Conservation (phyloP, 495 filamentous ascomycete genomes). For the Aspergillus kassunensis region DNA sequence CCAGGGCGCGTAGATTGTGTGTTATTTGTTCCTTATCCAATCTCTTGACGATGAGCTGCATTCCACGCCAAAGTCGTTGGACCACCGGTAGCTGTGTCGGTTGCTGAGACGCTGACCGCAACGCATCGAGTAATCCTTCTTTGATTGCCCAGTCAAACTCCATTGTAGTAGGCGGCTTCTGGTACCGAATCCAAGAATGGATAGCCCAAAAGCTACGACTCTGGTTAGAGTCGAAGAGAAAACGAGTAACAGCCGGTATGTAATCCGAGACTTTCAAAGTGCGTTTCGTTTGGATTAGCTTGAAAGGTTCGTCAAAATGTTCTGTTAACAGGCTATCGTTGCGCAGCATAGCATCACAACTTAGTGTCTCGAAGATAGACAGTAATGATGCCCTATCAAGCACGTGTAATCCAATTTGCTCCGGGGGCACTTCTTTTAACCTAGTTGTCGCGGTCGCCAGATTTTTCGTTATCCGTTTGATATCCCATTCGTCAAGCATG, state of each 20-base stretch:
- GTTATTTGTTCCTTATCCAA: slow-evolving; percentile 72
- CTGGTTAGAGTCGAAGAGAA: slow-evolving; percentile 67
- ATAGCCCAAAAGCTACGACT: slow-evolving; percentile 63
- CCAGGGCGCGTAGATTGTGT: slow-evolving; percentile 71
- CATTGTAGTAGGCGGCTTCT: slow-evolving; percentile 50
- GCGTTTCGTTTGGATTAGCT: slow-evolving; percentile 67
- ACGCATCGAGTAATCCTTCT: slow-evolving; percentile 51
- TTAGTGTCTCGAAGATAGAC: slow-evolving; percentile 61
- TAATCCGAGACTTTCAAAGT: slow-evolving; percentile 65
- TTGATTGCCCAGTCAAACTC: slow-evolving; percentile 84
- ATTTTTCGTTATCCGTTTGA: slow-evolving; percentile 58
- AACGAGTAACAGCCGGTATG: slow-evolving; percentile 72
- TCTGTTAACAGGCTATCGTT: slow-evolving; percentile 48
- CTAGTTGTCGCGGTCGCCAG: slow-evolving; percentile 45
- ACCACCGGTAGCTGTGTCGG: slow-evolving; percentile 50
- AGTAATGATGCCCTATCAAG: slow-evolving; percentile 49
- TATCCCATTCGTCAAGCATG: slow-evolving; percentile 54
- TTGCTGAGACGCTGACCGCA: slow-evolving; percentile 39
- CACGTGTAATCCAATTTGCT: slow-evolving; percentile 44
- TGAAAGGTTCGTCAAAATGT: slow-evolving; percentile 74
- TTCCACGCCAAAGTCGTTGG: slow-evolving; percentile 69
- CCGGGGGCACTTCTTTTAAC: slow-evolving; percentile 44
- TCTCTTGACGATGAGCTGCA: slow-evolving; percentile 62
- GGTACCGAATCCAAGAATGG: slow-evolving; percentile 58
- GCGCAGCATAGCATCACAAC: slow-evolving; percentile 56